Base-by-base conservation (phyloP, 23 red algal species). In the Cyanidiococcus yangmingshanensis region DNA sequence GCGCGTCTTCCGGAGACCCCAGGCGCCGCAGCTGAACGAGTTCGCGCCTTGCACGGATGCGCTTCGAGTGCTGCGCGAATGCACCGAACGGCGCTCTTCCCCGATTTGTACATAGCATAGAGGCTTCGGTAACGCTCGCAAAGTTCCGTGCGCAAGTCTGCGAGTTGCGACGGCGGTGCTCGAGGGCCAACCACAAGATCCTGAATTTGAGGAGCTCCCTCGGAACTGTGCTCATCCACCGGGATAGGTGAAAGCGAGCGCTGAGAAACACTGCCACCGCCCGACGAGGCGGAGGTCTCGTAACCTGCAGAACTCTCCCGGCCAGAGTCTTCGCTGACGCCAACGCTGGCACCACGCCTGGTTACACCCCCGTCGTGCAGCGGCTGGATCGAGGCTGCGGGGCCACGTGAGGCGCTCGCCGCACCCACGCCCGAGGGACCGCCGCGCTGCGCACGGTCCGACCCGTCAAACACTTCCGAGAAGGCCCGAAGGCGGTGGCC, bases 21-120 rank as follows among this genome's bases (percentile, higher is more conserved):
- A 15, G 45, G 45, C 12, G 45, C 12, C 45, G 21, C 45, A 15
- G 45, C 7, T 54, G 45, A 15, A 7, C 45, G 45, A 54, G 7
- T 7, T 15, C 21, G 45, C 7, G 45, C 45, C 45, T 21, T 54
- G 7, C 12, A 21, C 21, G 45, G 12, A 21, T 54, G 45, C 45
- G 7, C 45, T 7, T 54, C 45, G 16, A 71, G 15, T 2, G 21
- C 32, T 71, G 63, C 63, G n/a, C 32, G 21, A 3, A 71, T 25
- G n/a, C 32, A 35, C 32, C 63, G 63, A 7, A 71, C 63, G 27
- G 63, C 63, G n/a, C 12, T 7, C 63, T 71, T 71, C 7, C 63
- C 63, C 32, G 63, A 12, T 29, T 71, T 71, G 63, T 71, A 71
- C 63, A 71, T 71, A 30, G n/a, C n/a, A 29, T 71, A 71, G 16